Evolutionary conservation across 179 eudicot genomes (phyloP).

Genomic region (Monotropa hypopitys): DNA sequence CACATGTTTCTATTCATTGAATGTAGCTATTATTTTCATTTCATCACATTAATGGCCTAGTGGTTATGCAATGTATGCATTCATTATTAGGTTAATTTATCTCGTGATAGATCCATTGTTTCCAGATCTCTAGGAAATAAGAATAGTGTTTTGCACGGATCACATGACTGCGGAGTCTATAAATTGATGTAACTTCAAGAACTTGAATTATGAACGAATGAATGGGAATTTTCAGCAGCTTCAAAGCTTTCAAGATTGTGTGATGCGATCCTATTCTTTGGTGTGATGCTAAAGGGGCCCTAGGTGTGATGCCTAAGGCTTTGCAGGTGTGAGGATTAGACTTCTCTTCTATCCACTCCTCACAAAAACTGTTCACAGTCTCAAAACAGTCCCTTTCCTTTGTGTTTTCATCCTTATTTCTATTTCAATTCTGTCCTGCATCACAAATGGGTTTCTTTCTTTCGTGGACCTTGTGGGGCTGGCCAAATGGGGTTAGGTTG

Average conservation of each 20-base stretch:
- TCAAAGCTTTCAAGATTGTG: no score
- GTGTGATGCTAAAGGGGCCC: neutral
- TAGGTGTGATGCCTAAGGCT: neutral
- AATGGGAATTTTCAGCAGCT: neutral
- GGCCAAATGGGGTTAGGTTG: no score
- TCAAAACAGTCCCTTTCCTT: neutral
- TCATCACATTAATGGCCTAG: no score
- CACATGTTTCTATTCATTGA: neutral
- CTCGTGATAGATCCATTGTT: neutral
- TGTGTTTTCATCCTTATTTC: no score
- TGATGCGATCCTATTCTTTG: neutral
- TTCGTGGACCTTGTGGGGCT: no score
- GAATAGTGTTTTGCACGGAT: neutral
- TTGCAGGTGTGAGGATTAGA: neutral
- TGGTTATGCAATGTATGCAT: neutral
- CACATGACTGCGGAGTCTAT: neutral
- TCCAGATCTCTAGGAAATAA: neutral
- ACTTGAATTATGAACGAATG: no score
- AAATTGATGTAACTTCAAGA: no score
- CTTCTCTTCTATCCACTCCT: neutral
- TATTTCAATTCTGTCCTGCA: neutral
- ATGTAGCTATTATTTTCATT: neutral
- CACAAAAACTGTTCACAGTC: neutral
- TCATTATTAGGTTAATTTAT: neutral
- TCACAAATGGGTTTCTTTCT: neutral